phyloP scores from a whole-genome alignment of 768 basidiomycete species.

The Mycena kentingensis region DNA sequence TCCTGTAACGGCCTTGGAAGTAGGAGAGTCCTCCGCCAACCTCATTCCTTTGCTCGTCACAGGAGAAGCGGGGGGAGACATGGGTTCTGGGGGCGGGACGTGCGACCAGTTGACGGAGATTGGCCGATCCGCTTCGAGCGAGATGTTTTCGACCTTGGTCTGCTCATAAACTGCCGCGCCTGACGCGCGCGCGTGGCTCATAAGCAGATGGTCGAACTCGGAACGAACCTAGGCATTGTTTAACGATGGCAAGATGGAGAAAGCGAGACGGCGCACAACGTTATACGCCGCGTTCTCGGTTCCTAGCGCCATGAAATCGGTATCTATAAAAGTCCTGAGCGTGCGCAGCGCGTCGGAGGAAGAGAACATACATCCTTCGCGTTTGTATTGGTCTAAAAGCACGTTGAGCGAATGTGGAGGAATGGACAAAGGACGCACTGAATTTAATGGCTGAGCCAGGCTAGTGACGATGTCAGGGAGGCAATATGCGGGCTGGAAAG shows the following conservation, averaged over 20 bases:
- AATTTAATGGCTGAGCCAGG: conserved; percentile 67
- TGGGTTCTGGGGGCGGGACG: conserved; percentile 41
- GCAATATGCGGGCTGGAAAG: neutral
- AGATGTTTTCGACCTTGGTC: conserved; percentile 48
- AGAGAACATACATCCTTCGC: conserved; percentile 57
- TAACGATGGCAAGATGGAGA: neutral
- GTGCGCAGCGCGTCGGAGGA: neutral
- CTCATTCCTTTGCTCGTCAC: conserved; percentile 26
- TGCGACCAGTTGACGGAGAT: conserved; percentile 58
- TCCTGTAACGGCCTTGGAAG: conserved; percentile 36
- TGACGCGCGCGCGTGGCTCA: conserved; percentile 55
- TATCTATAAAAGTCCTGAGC: conserved; percentile 41
- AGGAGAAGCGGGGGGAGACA: conserved; percentile 45
- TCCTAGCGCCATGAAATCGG: conserved; percentile 59
- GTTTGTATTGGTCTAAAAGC: conserved; percentile 49
- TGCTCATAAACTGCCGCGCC: conserved; percentile 57
- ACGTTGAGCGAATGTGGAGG: neutral
- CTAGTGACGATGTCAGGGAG: conserved; percentile 31
- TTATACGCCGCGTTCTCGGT: conserved; percentile 61
- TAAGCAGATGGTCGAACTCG: conserved; percentile 60
- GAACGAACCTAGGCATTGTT: conserved; percentile 48
- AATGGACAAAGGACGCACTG: conserved; percentile 27
- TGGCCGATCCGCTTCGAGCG: conserved; percentile 43
- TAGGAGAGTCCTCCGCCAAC: conserved; percentile 3
- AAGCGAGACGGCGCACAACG: conserved; percentile 43